Evolutionary conservation across 495 filamentous ascomycete genomes (phyloP).

Genomic region (Aspergillus carlsbadensis): DNA sequence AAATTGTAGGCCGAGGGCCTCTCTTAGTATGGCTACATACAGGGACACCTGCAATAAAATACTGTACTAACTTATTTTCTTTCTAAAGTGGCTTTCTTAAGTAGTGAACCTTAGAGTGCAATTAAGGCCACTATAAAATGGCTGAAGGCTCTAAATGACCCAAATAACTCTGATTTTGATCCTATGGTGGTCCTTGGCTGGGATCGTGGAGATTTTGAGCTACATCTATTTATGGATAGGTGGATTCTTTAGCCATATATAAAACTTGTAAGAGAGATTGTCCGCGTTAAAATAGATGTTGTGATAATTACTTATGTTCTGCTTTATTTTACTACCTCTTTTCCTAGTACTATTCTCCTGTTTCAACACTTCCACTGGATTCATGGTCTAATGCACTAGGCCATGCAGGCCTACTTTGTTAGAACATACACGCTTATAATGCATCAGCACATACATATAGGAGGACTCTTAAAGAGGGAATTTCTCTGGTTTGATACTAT

Average conservation of each 20-base stretch:
- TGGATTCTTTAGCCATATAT: constrained; percentile 58
- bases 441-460: constrained; percentile 80
- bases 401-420: constrained; percentile 61
- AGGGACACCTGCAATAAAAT: no score
- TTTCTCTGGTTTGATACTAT: constrained; percentile 54
- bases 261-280: constrained; percentile 49
- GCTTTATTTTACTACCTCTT: constrained; percentile 64
- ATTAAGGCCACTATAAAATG: no score
- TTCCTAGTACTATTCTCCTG: constrained; percentile 64
- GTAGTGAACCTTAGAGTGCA: no score
- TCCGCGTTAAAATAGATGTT: constrained; percentile 64
- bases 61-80: no score
- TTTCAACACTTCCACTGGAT: constrained; percentile 63
- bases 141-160: no score
- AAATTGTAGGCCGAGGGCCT: no score
- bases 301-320: constrained; percentile 76
- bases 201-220: no score
- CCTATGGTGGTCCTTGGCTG: no score
- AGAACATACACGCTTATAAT: constrained; percentile 77
- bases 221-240: constrained; percentile 37
- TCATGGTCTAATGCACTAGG: constrained; percentile 62
- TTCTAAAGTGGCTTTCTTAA: no score
- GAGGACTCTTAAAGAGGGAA: constrained; percentile 58
- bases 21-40: no score
- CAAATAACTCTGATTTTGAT: no score